Evolutionary conservation across 371 early-diverging fungal species (phyloP), one percentile per base, ranked within the genome.

Genomic region (Mortierella sp.): DNA sequence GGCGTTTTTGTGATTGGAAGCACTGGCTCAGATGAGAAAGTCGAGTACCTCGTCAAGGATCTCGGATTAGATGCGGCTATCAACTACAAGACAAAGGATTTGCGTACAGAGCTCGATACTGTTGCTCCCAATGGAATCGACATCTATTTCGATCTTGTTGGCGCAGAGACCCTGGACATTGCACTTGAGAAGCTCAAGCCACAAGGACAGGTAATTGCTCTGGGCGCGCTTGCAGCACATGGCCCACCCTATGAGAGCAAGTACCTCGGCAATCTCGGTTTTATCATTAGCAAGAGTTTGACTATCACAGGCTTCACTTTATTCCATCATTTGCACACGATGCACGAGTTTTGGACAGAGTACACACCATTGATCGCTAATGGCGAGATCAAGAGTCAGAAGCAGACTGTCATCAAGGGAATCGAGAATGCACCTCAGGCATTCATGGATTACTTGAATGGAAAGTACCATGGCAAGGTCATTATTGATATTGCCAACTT

Each of bases 21-120:
- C 4, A 95, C 94, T 7, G 94, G 95, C 0, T 86, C 90, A 3
- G 93, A 95, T 62, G 94, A 93, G 16, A 96, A 96, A 84, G 92
- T 92, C 21, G 87, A 84, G 28, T 90, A 86, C 71, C 87, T 95
- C 59, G 88, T 86, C 74, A 86, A 88, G 13, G 85, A 87, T 33
- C 68, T 88, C 45, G 91, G 91, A 4, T 92, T 92, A 57, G 94
- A 94, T 77, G 90, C 76, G 8, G 95, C 92, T 15, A 94, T 95
- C 88, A 95, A 95, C 88, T 95, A 95, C 89, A 95, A 94, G 86
- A 93, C 88, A 2, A 85, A 84, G 38, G 88, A 87, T 41, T 73
- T 64, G 24, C 62, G 72, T 9, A 82, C 77, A 8, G 85, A 85
- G 7, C 81, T 93, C 28, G 60, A 45, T 2, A 83, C 90, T 65